Base-by-base conservation (phyloP, 2,329 filamentous ascomycete species). In the Tolypocladium tundrense region DNA sequence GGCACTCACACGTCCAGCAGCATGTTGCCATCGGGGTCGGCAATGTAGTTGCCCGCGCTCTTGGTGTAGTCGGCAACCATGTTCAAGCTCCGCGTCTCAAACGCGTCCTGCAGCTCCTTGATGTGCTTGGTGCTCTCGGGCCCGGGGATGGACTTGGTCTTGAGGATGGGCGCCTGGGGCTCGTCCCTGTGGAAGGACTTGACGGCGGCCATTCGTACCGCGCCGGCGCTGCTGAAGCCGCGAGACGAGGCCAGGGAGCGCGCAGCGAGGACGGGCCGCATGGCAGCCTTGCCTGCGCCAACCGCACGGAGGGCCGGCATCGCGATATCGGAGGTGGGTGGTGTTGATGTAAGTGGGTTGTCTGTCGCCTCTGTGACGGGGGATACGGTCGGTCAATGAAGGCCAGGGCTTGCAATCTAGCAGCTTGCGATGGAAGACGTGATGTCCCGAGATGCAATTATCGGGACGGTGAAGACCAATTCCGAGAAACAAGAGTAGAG, bases 11-110 rank as follows among this genome's bases (percentile, higher is more conserved):
- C 87, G 66, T 90, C 87, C n/a, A 90, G 80, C 59, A 90, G 75
- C 19, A 83, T 73, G 67, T 90, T 90, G 63, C 86, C 87, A 67
- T 90, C 87, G 0, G 85, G 79, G 65, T 90, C 87, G 40, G 80
- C 81, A 64, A 90, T 85, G 70, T 95, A 96, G 78, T 96, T 96
- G 67, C 91, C 91, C 59, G 79, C 75, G 66, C 86, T 89, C 74
- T 86, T 83, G 63, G 80, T 79, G 74, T 90, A 93, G 73, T 92
- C 87, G 60, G 82, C 81, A 67, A 92, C 78, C 85, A 91, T 88
- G 78, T 94, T 95, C 76, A 93, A 75, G 74, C 87, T 91, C 61
- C 91, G 82, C 6, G 89, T 93, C 72, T 96, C 91, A 68, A 94
- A 95, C 60, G 95, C 88, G 68, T 86, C 78, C 73, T 88, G 78